Conservation (phyloP, 225 moss, liverwort and hornwort species). For the Anthoceros angustus region DNA sequence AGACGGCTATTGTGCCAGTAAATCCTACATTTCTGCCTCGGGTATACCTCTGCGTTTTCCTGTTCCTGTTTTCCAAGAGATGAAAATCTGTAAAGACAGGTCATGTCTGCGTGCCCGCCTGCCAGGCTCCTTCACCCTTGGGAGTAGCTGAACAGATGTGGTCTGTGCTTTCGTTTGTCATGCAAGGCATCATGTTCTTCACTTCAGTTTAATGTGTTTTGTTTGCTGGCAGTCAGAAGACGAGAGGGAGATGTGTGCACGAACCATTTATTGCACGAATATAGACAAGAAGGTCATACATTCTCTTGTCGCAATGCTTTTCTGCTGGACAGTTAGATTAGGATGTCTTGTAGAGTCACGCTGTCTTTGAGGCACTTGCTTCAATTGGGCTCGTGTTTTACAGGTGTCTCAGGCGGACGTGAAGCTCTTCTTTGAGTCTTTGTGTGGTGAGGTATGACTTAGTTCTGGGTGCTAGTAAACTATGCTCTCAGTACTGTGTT, state of each 20-base stretch:
- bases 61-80: background rate
- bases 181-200: background rate
- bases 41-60: slow-evolving; percentile 14
- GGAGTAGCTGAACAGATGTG: background rate
- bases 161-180: background rate
- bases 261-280: slow-evolving; percentile 98
- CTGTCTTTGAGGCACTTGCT: background rate
- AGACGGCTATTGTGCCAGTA: slow-evolving; percentile 94
- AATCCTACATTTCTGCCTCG: slow-evolving; percentile 86
- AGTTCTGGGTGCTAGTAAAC: background rate
- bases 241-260: slow-evolving; percentile 96
- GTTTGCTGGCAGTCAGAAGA: slow-evolving; percentile 55
- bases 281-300: slow-evolving; percentile 92
- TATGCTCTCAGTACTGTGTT: background rate
- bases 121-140: background rate
- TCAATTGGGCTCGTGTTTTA: slow-evolving; percentile 8
- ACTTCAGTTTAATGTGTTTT: background rate
- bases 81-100: no score
- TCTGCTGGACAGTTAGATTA: background rate
- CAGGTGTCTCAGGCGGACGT: slow-evolving; percentile 99
- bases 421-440: slow-evolving; percentile 93
- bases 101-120: slow-evolving; percentile 4
- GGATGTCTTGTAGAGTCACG: background rate
- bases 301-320: background rate
- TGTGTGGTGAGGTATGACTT: slow-evolving; percentile 59